Conservation (phyloP, 805 yeast genomes). For the Wickerhamomyces mucosus region DNA sequence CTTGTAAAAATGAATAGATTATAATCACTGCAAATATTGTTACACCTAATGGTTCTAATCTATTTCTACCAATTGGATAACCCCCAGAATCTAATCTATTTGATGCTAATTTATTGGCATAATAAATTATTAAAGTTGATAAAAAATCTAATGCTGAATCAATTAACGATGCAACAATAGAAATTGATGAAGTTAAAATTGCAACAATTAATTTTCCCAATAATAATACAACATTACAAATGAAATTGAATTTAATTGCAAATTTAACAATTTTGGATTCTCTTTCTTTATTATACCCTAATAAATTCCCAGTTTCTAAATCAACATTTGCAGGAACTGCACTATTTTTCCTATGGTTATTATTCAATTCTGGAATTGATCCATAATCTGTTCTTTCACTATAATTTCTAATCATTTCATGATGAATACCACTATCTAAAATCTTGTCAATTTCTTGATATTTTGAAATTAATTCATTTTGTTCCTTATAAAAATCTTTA, state of each 20-base stretch:
- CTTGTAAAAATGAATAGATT: constrained; percentile 62
- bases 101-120: constrained; percentile 43
- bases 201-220: constrained; percentile 54
- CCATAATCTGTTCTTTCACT: constrained; percentile 16
- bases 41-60: constrained; percentile 74
- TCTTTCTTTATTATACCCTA: constrained; percentile 38
- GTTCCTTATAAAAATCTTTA: constrained; percentile 40
- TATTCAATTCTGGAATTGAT: constrained; percentile 1
- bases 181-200: constrained; percentile 58
- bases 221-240: constrained; percentile 47
- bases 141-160: constrained; percentile 69
- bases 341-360: constrained; percentile 16
- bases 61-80: constrained; percentile 63
- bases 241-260: constrained; percentile 59
- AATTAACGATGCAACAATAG: constrained; percentile 69
- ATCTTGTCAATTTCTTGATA: constrained; percentile 53
- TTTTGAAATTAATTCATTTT: constrained; percentile 49
- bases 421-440: constrained; percentile 63
- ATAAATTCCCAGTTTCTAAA: constrained; percentile 43
- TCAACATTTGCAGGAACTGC: constrained; percentile 56
- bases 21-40: constrained; percentile 64
- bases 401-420: constrained; percentile 53
- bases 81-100: constrained; percentile 33
- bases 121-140: constrained; percentile 63
- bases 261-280: constrained; percentile 35